Evolutionary conservation across 495 filamentous ascomycete species (phyloP).

Genomic region (Penicillium silybi): DNA sequence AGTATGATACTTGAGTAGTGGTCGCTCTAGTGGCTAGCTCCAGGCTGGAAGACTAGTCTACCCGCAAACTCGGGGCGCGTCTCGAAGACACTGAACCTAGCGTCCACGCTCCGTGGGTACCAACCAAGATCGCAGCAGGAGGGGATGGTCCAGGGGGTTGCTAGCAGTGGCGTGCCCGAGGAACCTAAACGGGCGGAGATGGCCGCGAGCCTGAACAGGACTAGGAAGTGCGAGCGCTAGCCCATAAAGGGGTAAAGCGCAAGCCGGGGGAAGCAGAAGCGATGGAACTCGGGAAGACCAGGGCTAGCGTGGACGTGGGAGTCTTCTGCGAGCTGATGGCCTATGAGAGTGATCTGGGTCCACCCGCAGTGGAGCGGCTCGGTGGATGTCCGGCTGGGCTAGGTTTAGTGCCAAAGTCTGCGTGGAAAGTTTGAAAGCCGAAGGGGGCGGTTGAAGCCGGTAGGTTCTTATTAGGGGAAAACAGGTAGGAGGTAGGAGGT

Average conservation of each 20-base stretch:
- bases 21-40: constrained; percentile 30
- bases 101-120: constrained; percentile 36
- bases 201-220: constrained; percentile 17
- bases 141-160: constrained; percentile 10
- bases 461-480: too few relatives aligned
- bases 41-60: constrained; percentile 35
- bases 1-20: constrained; percentile 2
- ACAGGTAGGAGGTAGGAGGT: not conserved
- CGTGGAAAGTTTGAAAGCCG: constrained; percentile 13
- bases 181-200: constrained; percentile 23
- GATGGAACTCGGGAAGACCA: constrained; percentile 30
- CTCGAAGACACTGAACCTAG: constrained; percentile 36
- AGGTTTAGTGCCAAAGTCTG: constrained; percentile 6
- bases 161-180: constrained; percentile 37
- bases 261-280: constrained; percentile 35
- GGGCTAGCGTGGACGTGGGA: constrained; percentile 16
- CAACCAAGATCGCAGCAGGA: constrained; percentile 29
- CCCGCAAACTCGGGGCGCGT: constrained; percentile 35
- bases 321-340: not conserved
- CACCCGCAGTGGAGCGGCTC: constrained; percentile 7
- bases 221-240: constrained; percentile 24
- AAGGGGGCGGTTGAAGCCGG: constrained; percentile 31
- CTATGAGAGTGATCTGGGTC: not conserved
- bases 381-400: not conserved
- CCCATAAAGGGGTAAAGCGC: constrained; percentile 31